A percentile compares a stretch with the other conserved stretches of the same genome.
These are phyloP conservation scores for Penicillium sp. DNA, from an alignment of 2,329 filamentous ascomycete genomes.

Conservation along the genomic window DNA sequence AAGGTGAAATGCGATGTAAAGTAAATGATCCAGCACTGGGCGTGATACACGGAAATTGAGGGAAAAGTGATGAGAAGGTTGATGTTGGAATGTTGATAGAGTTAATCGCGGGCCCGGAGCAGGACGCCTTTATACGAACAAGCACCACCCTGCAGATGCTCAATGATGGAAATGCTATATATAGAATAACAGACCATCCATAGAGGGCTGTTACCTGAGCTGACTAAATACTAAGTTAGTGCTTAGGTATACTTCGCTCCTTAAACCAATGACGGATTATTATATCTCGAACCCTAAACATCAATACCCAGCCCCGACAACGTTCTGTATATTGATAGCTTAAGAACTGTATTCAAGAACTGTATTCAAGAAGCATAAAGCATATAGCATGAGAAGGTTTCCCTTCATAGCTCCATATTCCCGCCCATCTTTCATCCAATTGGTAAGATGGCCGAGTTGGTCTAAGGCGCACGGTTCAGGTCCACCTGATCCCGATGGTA, in stretches of 20 bases:
- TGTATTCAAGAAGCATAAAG: not conserved
- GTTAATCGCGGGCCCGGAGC: not conserved
- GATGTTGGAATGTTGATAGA: not conserved
- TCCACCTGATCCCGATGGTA: constrained; percentile 26
- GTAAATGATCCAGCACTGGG: not conserved
- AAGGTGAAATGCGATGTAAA: not conserved
- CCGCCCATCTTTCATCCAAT: not conserved
- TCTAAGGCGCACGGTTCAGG: constrained; percentile 40
- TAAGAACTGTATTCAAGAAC: not conserved
- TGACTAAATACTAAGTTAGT: no score
- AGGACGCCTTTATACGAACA: not conserved
- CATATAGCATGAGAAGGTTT: no score
- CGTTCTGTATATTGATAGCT: not conserved
- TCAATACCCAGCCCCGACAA: not conserved
- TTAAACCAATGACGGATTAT: not conserved
- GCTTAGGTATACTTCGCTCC: no score
- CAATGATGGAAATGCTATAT: not conserved
- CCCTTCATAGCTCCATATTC: no score
- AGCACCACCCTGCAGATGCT: not conserved
- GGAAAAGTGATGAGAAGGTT: not conserved
- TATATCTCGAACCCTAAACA: not conserved
- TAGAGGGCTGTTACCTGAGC: no score
- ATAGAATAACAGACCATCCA: not conserved
- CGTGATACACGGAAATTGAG: not conserved
- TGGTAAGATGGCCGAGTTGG: constrained; percentile 38